A percentile compares a stretch with the other conserved stretches of the same genome.
Evolutionary conservation across 306 rosid genomes (phyloP).

Genomic region (Lathyrus oleraceus): DNA sequence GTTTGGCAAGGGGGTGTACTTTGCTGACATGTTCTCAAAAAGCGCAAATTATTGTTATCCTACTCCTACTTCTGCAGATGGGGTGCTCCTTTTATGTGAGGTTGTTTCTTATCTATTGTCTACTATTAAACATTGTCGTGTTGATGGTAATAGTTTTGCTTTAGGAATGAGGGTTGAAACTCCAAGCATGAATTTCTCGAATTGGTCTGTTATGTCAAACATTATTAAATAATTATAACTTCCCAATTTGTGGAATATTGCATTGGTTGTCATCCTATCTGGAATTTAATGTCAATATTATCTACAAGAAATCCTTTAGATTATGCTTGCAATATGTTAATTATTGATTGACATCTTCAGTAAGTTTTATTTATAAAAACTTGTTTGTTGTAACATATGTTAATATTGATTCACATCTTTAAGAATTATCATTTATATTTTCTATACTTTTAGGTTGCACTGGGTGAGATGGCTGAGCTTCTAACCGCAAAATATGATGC

Average conservation of each 20-base stretch:
- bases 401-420: neutral
- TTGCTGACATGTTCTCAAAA: constrained; percentile 99
- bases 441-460: constrained; percentile 64
- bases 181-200: constrained; percentile 24
- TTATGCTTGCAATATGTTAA: constrained; percentile 23
- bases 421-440: constrained; percentile 16
- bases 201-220: constrained; percentile 14
- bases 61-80: constrained; percentile 48
- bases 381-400: neutral
- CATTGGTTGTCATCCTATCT: constrained; percentile 21
- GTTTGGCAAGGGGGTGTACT: constrained; percentile 97
- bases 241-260: constrained; percentile 23
- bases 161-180: constrained; percentile 18
- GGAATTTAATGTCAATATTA: constrained; percentile 8
- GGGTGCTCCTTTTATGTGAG: constrained; percentile 96
- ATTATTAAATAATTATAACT: constrained; percentile 20
- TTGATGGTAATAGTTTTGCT: neutral
- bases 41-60: constrained; percentile 96
- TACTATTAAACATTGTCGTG: constrained; percentile 1
- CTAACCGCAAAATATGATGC: constrained; percentile 67
- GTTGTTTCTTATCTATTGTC: constrained; percentile 47
- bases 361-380: constrained; percentile 15
- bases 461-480: constrained; percentile 93
- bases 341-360: constrained; percentile 16
- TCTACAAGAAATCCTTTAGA: constrained; percentile 15